These are phyloP conservation scores for Lachnellula subtilissima DNA, from an alignment of 2,329 filamentous ascomycete species.

Conservation along the genomic window DNA sequence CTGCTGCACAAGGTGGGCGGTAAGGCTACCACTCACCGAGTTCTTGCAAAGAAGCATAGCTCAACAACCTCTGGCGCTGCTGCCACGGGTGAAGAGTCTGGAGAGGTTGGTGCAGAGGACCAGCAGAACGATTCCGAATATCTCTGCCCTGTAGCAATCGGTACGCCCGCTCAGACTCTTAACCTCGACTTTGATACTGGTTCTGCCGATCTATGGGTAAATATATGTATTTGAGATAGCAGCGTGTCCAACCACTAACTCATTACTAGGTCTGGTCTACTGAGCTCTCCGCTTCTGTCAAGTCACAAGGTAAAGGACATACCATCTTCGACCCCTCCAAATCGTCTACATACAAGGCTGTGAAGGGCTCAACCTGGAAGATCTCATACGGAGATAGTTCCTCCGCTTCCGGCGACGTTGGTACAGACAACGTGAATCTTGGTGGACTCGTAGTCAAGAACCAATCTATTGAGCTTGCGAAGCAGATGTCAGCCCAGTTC, in stretches of 20 bases:
- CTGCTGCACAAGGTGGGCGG: conserved; percentile 45
- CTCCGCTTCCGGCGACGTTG: conserved; percentile 60
- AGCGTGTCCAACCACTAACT: conserved; percentile 9
- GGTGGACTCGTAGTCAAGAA: conserved; percentile 57
- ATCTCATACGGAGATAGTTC: conserved; percentile 66
- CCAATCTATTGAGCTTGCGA: conserved; percentile 63
- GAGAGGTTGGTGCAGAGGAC: conserved; percentile 55
- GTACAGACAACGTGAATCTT: conserved; percentile 56
- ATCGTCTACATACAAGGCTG: conserved; percentile 54
- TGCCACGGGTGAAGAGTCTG: conserved; percentile 33
- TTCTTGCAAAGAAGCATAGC: conserved; percentile 42
- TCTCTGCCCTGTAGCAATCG: conserved; percentile 59
- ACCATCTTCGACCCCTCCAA: conserved; percentile 55
- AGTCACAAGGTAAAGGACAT: conserved; percentile 38
- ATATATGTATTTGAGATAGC: conserved; percentile 14
- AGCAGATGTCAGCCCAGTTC: conserved; percentile 54
- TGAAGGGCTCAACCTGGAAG: conserved; percentile 51
- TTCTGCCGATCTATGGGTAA: conserved; percentile 64
- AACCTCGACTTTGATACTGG: conserved; percentile 67
- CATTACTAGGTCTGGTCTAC: conserved; percentile 49
- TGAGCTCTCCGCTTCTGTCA: conserved; percentile 37
- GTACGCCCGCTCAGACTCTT: conserved; percentile 58
- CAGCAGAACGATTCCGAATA: conserved; percentile 64
- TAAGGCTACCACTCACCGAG: conserved; percentile 41
- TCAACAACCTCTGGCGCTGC: conserved; percentile 23